These are phyloP conservation scores for Populus deltoides DNA, from an alignment of 345 rosid species.

Conservation along the genomic window DNA sequence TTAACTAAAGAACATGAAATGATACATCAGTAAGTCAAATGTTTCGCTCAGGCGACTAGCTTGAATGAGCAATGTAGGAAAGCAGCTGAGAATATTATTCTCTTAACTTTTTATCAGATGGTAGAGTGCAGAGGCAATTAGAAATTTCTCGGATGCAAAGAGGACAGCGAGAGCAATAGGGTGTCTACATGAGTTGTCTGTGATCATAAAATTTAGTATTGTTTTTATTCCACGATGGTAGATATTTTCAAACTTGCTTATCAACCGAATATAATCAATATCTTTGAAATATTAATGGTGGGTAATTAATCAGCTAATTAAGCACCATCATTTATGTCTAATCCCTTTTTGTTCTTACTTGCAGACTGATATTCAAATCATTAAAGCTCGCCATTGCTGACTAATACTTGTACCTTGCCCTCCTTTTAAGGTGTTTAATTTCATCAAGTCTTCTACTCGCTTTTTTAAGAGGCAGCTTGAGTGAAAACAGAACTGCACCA, in stretches of 20 bases:
- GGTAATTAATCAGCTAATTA: background rate
- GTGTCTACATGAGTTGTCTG: background rate
- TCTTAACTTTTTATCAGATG: background rate
- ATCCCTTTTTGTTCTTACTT: background rate
- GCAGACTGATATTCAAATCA: background rate
- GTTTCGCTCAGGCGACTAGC: background rate
- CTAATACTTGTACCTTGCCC: background rate
- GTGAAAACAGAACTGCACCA: background rate
- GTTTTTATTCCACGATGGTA: too few species aligned
- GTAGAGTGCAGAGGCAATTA: background rate
- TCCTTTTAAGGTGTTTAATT: background rate
- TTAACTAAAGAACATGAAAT: background rate
- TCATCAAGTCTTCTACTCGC: background rate
- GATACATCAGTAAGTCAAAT: background rate
- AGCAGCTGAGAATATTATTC: background rate
- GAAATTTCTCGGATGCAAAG: background rate
- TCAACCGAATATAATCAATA: too few species aligned
- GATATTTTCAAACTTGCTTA: too few species aligned
- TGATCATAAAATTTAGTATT: too few species aligned
- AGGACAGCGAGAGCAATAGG: background rate
- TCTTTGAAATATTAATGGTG: background rate
- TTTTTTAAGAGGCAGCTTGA: background rate
- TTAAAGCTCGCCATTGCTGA: background rate
- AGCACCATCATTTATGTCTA: background rate
- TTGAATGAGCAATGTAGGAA: background rate